Base-by-base conservation (phyloP, 768 basidiomycete genomes). In the Cyathus striatus region DNA sequence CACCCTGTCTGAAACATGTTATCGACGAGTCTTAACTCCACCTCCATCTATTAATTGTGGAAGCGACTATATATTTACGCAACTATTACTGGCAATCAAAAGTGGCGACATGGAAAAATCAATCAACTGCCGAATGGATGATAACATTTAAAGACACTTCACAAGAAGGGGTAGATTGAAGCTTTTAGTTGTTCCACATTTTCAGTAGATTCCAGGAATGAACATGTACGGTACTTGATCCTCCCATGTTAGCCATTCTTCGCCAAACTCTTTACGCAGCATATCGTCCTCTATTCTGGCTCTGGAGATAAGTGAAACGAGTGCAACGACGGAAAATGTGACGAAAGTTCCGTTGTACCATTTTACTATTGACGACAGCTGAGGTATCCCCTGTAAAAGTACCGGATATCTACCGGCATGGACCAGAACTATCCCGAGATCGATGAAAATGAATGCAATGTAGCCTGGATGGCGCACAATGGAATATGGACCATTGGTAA, bases 401-500 rank as follows among this genome's bases (percentile, higher is more conserved):
- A 57, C 57, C 60, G 1, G 66, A 65, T 2, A 62, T 65, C 0
- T 51, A 55, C 27, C n/a, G n/a, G n/a, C n/a, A 58, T 58, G 7
- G 50, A 54, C 30, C 62, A 57, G 18, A 58, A 51, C 18, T 66
- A 41, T 14, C 48, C 68, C 65, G 0, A 53, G 4, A 16, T 47
- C 44, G 5, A 55, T 47, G 3, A 72, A 33, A 22, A 56, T 34
- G 2, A 48, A 49, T 16, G 56, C 64, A 0, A 56, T 40, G 42
- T 67, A 67, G 18, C 53, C 48, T 5, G 65, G 63, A 40, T 65
- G 64, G 16, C 63, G 62, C 5, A 65, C 55, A 18, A 61, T 38
- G 39, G 42, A 22, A 49, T 65, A 64, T 9, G 63, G 60, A 1
- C 62, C 60, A 1, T 44, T 49, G 12, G 56, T 62, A 16, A 66